These are phyloP conservation scores for Elongisporangium undulatum DNA, from an alignment of 352 stramenopile genomes.

Conservation along the genomic window DNA sequence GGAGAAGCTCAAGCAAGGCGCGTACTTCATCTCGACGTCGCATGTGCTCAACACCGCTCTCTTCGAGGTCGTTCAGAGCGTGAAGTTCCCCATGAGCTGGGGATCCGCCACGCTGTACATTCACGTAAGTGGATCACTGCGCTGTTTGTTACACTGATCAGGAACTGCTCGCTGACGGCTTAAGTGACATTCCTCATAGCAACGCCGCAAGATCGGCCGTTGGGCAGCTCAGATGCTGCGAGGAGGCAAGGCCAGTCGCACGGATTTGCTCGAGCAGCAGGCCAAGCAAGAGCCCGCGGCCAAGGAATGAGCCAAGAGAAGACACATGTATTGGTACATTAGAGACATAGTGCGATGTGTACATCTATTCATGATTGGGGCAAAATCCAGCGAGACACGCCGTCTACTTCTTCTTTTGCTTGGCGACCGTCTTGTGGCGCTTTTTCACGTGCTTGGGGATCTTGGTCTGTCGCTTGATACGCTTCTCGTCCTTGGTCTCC, in stretches of 20 bases:
- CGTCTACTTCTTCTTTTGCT: slow-evolving; percentile 84
- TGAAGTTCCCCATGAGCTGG: slow-evolving; percentile 82
- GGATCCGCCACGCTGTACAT: slow-evolving; percentile 76
- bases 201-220: slow-evolving; percentile 74
- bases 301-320: neutral
- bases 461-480: slow-evolving; percentile 93
- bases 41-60: slow-evolving; percentile 71
- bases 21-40: slow-evolving; percentile 82
- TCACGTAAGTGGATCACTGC: slow-evolving; percentile 46
- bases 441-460: slow-evolving; percentile 99
- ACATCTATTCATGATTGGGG: neutral
- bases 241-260: slow-evolving; percentile 65
- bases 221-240: slow-evolving; percentile 85
- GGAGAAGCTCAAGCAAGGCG: slow-evolving; percentile 81
- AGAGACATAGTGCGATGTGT: neutral
- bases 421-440: slow-evolving; percentile 93
- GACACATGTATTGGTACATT: neutral
- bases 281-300: slow-evolving; percentile 12
- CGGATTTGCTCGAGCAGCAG: slow-evolving; percentile 56
- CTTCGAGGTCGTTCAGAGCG: slow-evolving; percentile 79
- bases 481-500: slow-evolving; percentile 92
- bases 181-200: slow-evolving; percentile 28
- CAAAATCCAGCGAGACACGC: neutral
- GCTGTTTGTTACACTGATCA: neutral
- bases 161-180: neutral